Base-by-base conservation (phyloP, 1,284 basidiomycete genomes). In the Austroboletus novae-zelandiae region DNA sequence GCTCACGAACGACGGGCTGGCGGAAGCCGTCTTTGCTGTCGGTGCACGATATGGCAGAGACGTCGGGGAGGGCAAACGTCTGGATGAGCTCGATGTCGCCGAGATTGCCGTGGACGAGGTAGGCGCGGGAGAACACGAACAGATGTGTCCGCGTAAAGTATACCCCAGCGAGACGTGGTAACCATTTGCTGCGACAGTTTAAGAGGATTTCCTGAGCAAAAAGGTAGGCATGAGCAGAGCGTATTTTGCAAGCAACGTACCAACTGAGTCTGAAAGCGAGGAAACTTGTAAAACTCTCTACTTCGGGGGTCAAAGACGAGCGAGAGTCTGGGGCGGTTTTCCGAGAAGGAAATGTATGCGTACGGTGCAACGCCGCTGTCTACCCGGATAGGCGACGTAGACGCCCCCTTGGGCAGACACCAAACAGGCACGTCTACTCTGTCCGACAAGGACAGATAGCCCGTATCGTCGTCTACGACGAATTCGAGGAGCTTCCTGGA, bases 201-300 rank as follows among this genome's bases (percentile, higher is more conserved):
- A 57, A 31, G 30, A 60, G 49, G 11, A 51, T 29, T 6, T 62
- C 55, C 58, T 60, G 20, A n/a, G 20, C 8, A 14, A 6, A 27
- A 27, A 27, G 9, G 27, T 27, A 27, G 3, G 27, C 27, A 7
- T 27, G 8, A 9, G 27, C 1, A 27, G 4, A 27, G 7, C 4
- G 27, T 9, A 6, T 27, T 27, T 7, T 27, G 27, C 6, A 9
- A 27, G 27, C 6, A 9, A 25, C n/a, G 8, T 50, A 60, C 60
- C 51, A 48, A 9, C 30, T 40, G 51, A 5, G 51, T 55, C 40
- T 51, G 47, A 27, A 60, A 62, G 9, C 35, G 47, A 10, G 58
- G 58, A 23, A 58, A 60, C 27, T 52, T 60, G 49, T 51, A 58
- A 36, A 60, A 60, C 15, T 17, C 57, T 40, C 60, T 50, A 15